A percentile compares a stretch with the other conserved stretches of the same genome.
Conservation (phyloP, 768 basidiomycete genomes). For the Tulasnella sp. region DNA sequence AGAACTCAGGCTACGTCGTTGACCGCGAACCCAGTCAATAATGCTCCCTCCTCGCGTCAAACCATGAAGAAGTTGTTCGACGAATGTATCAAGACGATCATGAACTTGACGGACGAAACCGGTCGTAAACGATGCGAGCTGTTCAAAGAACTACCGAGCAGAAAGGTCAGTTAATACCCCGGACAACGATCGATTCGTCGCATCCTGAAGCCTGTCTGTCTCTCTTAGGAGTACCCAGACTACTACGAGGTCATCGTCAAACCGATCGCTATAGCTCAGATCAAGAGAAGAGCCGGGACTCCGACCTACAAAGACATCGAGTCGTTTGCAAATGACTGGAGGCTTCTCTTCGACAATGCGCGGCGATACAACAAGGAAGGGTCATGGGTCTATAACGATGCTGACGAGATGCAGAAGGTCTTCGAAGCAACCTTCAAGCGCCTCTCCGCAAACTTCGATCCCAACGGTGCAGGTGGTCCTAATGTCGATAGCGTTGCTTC, state of each 20-base stretch:
- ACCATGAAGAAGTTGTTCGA: slow-evolving; percentile 74
- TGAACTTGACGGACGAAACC: slow-evolving; percentile 55
- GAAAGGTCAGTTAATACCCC: slow-evolving; percentile 37
- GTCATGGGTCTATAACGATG: slow-evolving; percentile 90
- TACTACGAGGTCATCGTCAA: slow-evolving; percentile 82
- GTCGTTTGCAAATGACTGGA: slow-evolving; percentile 67
- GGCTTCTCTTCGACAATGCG: slow-evolving; percentile 89
- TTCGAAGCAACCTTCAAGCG: slow-evolving; percentile 63
- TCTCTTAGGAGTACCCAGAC: slow-evolving; percentile 67
- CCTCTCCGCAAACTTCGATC: slow-evolving; percentile 53
- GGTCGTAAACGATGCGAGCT: slow-evolving; percentile 77
- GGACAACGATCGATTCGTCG: not conserved
- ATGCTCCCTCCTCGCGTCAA: slow-evolving; percentile 41
- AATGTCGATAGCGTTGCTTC: not conserved
- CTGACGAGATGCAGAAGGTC: slow-evolving; percentile 87
- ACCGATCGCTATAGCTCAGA: slow-evolving; percentile 79
- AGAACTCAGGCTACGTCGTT: slow-evolving; percentile 48
- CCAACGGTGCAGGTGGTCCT: slow-evolving; percentile 44
- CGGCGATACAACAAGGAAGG: slow-evolving; percentile 89
- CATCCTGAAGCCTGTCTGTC: slow-evolving; percentile 16
- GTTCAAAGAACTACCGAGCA: slow-evolving; percentile 74
- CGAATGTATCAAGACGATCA: slow-evolving; percentile 63
- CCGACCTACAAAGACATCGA: slow-evolving; percentile 59
- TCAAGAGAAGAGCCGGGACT: slow-evolving; percentile 62
- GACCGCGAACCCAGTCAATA: slow-evolving; percentile 9